These are phyloP conservation scores for Ophiosphaerella korrae DNA, from an alignment of 2,329 filamentous ascomycete genomes.

Conservation along the genomic window DNA sequence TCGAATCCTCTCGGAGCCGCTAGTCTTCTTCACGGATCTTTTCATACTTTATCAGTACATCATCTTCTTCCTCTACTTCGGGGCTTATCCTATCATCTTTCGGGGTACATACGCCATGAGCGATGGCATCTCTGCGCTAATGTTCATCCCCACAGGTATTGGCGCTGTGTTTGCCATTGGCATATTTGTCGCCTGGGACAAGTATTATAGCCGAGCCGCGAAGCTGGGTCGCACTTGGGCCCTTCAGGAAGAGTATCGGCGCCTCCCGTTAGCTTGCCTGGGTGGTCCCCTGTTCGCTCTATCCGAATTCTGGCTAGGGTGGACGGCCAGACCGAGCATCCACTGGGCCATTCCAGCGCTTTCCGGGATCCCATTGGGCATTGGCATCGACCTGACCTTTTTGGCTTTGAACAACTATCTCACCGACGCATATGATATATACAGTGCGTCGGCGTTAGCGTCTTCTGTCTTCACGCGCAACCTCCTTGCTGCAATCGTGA, in stretches of 20 bases:
- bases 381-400: slow-evolving; percentile 1
- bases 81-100: background rate
- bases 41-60: background rate
- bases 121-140: background rate
- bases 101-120: background rate
- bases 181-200: background rate
- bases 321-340: background rate
- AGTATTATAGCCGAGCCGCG: background rate
- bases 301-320: background rate
- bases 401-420: background rate
- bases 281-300: background rate
- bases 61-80: slow-evolving; percentile 1
- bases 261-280: background rate
- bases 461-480: background rate
- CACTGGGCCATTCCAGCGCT: background rate
- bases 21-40: background rate
- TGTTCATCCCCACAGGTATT: slow-evolving; percentile 1
- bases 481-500: background rate
- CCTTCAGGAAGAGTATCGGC: background rate
- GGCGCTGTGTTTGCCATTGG: background rate
- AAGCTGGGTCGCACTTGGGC: background rate
- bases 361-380: background rate
- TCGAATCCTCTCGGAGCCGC: background rate
- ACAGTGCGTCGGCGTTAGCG: background rate
- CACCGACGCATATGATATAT: slow-evolving; percentile 2